These are phyloP conservation scores for Lolium perenne DNA, from an alignment of 176 grass and related monocot species.

Conservation along the genomic window DNA sequence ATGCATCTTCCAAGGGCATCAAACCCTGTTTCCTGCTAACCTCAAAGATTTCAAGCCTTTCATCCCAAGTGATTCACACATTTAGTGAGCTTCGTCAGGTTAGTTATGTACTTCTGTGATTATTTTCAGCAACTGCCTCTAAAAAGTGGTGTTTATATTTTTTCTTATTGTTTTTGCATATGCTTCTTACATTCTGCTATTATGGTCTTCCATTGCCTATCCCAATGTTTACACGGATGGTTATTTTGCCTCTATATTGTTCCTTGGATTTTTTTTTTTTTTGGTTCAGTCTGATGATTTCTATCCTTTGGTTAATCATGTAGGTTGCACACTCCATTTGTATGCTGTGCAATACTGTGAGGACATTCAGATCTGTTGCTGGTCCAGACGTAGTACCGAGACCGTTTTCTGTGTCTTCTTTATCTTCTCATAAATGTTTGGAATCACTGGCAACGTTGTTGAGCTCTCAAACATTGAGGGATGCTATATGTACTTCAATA, in stretches of 20 bases:
- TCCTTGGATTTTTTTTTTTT: slow-evolving; percentile 35
- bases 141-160: neutral
- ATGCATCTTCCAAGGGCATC: slow-evolving; percentile 70
- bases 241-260: slow-evolving; percentile 22
- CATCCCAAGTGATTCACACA: slow-evolving; percentile 71
- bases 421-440: slow-evolving; percentile 62
- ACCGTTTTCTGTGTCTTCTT: slow-evolving; percentile 65
- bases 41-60: slow-evolving; percentile 77
- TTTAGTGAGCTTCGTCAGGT: slow-evolving; percentile 98
- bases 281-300: slow-evolving; percentile 37
- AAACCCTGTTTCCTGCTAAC: slow-evolving; percentile 60
- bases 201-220: slow-evolving; percentile 18
- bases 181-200: slow-evolving; percentile 17
- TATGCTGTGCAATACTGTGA: slow-evolving; percentile 74
- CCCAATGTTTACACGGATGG: slow-evolving; percentile 11
- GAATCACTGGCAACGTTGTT: slow-evolving; percentile 66
- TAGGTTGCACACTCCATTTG: slow-evolving; percentile 80
- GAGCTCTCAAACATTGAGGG: slow-evolving; percentile 56
- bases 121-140: slow-evolving; percentile 17
- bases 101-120: slow-evolving; percentile 46
- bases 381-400: slow-evolving; percentile 43
- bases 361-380: slow-evolving; percentile 57
- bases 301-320: slow-evolving; percentile 41
- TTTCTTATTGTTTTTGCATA: neutral
- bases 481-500: slow-evolving; percentile 68